Conservation (phyloP, 768 basidiomycete species). For the Coprinopsis cinerea region DNA sequence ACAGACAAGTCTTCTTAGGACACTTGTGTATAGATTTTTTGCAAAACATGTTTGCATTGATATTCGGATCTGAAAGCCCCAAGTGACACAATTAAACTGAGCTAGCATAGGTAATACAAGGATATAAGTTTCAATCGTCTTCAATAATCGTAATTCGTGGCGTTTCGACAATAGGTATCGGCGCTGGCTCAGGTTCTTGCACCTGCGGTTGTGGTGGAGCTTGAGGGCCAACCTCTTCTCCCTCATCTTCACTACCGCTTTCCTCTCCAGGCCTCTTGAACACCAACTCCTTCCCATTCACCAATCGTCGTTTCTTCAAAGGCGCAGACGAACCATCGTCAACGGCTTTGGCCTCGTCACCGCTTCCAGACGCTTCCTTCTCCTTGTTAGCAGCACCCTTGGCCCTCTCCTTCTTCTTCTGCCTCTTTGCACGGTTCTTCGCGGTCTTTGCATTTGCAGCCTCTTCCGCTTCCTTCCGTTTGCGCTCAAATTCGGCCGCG, state of each 20-base stretch:
- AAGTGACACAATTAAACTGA: too few relatives aligned
- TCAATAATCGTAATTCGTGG: conserved; percentile 26
- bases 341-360: conserved; percentile 21
- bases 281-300: conserved; percentile 69
- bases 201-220: background rate
- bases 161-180: conserved; percentile 15
- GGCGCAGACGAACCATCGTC: conserved; percentile 33
- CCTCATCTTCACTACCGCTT: conserved; percentile 30
- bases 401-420: conserved; percentile 81
- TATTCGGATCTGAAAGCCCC: too few relatives aligned
- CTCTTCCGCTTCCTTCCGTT: conserved; percentile 65
- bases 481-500: conserved; percentile 67
- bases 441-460: conserved; percentile 82
- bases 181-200: conserved; percentile 7
- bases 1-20: too few relatives aligned
- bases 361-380: conserved; percentile 18
- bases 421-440: conserved; percentile 90
- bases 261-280: conserved; percentile 41
- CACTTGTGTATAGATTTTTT: too few relatives aligned
- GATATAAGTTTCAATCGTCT: conserved; percentile 18
- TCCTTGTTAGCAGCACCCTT: conserved; percentile 35
- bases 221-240: conserved; percentile 22
- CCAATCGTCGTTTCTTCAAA: conserved; percentile 75
- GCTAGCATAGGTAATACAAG: too few relatives aligned
- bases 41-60: too few relatives aligned